Percentiles rank a stretch among this genome's conserved stretches.
Conservation (phyloP, 768 basidiomycete genomes). For the Lactarius quietus region DNA sequence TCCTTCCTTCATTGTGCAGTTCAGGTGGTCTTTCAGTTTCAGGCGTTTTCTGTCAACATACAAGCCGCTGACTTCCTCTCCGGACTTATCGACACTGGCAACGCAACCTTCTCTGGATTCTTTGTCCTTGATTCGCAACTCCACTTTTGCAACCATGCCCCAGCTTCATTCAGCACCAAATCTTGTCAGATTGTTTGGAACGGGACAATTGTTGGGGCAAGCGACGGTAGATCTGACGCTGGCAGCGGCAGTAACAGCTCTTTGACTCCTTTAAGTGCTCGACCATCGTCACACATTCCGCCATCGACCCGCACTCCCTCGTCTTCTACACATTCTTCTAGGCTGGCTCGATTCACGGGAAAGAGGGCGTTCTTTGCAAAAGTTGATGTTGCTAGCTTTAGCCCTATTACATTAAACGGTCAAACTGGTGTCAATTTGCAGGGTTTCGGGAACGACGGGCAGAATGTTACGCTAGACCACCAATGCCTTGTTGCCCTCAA, state of each 20-base stretch:
- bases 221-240: background rate
- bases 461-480: slow-evolving; percentile 39
- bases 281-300: slow-evolving; percentile 8
- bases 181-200: slow-evolving; percentile 58
- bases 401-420: slow-evolving; percentile 16
- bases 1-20: slow-evolving; percentile 61
- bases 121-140: slow-evolving; percentile 52
- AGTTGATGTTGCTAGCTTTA: background rate
- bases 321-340: slow-evolving; percentile 8
- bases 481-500: slow-evolving; percentile 59
- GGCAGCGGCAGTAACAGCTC: slow-evolving; percentile 28
- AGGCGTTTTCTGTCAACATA: slow-evolving; percentile 62
- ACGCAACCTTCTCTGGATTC: slow-evolving; percentile 47
- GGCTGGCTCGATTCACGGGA: background rate
- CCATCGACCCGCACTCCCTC: background rate
- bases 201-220: slow-evolving; percentile 31
- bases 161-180: slow-evolving; percentile 33
- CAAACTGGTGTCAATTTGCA: slow-evolving; percentile 31
- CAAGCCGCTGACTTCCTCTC: slow-evolving; percentile 52
- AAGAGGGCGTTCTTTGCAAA: background rate
- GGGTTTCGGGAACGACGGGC: slow-evolving; percentile 36
- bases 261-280: slow-evolving; percentile 5
- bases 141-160: slow-evolving; percentile 55
- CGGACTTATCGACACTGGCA: slow-evolving; percentile 47
- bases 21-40: slow-evolving; percentile 65